phyloP scores from a whole-genome alignment of 768 basidiomycete species.

The Naganishia antarctica region DNA sequence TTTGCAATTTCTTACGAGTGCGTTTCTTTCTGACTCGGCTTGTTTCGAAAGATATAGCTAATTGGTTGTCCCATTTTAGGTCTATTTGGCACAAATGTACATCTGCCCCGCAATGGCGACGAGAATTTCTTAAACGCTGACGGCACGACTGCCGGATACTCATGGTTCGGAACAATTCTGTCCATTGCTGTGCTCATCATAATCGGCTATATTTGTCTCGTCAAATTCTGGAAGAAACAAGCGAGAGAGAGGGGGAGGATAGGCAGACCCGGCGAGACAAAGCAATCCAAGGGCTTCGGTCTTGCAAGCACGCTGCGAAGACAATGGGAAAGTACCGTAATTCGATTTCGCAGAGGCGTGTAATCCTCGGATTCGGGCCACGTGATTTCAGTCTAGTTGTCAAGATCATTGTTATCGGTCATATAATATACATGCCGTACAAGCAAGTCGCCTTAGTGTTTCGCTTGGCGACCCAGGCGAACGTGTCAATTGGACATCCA shows the following conservation, averaged over 20 bases:
- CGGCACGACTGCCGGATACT: constrained; percentile 50
- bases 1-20: constrained; percentile 55
- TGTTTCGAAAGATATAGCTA: background rate
- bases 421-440: background rate
- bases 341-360: constrained; percentile 1
- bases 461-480: no score
- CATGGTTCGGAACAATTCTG: constrained; percentile 60
- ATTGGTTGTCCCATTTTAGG: constrained; percentile 48
- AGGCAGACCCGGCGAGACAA: background rate
- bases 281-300: background rate
- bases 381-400: no score
- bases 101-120: constrained; percentile 58
- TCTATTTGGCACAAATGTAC: constrained; percentile 63
- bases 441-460: no score
- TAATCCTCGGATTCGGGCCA: no score
- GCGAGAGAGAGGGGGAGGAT: constrained; percentile 52
- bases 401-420: no score
- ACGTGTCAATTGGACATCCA: no score
- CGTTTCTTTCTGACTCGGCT: constrained; percentile 22
- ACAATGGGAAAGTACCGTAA: background rate
- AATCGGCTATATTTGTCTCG: constrained; percentile 53
- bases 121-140: constrained; percentile 27
- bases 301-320: background rate
- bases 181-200: constrained; percentile 54
- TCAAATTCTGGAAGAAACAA: constrained; percentile 63